A percentile compares a stretch with the other conserved stretches of the same genome.
These are phyloP conservation scores for Epichloe uncinata DNA, from an alignment of 2,329 filamentous ascomycete genomes.

Conservation along the genomic window DNA sequence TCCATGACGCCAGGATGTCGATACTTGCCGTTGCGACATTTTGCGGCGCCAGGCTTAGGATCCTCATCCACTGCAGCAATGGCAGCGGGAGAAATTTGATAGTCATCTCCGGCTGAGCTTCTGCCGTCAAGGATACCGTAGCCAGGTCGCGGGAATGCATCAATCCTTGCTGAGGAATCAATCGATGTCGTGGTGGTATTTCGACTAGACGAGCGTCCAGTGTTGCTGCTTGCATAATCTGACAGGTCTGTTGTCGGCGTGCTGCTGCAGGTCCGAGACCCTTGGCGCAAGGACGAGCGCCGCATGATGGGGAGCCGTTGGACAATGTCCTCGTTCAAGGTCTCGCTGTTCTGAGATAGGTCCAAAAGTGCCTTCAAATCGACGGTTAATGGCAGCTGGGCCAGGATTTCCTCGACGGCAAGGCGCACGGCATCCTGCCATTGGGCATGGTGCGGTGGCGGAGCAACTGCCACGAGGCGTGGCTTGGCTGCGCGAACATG, in stretches of 20 bases:
- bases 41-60: background rate
- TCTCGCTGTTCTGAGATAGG: background rate
- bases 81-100: background rate
- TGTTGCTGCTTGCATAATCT: slow-evolving; percentile 26
- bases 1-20: background rate
- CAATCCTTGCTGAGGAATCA: slow-evolving; percentile 13
- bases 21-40: background rate
- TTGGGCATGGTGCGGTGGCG: background rate
- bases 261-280: slow-evolving; percentile 23
- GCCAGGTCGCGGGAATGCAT: slow-evolving; percentile 7
- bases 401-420: slow-evolving; percentile 6
- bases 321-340: slow-evolving; percentile 1
- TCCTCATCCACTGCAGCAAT: slow-evolving; percentile 1
- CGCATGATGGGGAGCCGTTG: slow-evolving; percentile 4
- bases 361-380: slow-evolving; percentile 4
- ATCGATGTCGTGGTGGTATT: slow-evolving; percentile 33
- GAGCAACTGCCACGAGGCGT: background rate
- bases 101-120: slow-evolving; percentile 1
- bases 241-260: slow-evolving; percentile 24
- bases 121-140: background rate
- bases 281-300: slow-evolving; percentile 17
- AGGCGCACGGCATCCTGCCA: slow-evolving; percentile 4
- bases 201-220: slow-evolving; percentile 26
- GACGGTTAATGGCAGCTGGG: slow-evolving; percentile 3
- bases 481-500: background rate